These are phyloP conservation scores for Suillus paluster DNA, from an alignment of 768 basidiomycete species.

Conservation along the genomic window DNA sequence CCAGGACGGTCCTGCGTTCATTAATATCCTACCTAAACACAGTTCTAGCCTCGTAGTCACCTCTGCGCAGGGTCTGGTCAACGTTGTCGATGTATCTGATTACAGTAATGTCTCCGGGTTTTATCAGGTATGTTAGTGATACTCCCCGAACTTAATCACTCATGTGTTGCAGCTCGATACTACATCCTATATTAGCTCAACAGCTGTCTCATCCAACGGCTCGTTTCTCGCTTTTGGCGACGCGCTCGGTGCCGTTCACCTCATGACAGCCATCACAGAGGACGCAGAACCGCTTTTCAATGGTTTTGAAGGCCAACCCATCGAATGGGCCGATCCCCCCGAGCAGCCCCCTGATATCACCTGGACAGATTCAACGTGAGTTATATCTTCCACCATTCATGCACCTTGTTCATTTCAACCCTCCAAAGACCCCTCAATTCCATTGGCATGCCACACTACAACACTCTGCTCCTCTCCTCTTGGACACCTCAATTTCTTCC, in stretches of 20 bases:
- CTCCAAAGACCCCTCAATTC: conserved; percentile 76
- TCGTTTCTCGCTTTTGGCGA: conserved; percentile 95
- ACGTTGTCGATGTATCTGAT: conserved; percentile 81
- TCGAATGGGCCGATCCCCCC: conserved; percentile 83
- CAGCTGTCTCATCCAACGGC: conserved; percentile 83
- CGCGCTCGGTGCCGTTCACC: conserved; percentile 80
- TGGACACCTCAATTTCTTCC: conserved; percentile 61
- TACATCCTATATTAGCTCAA: conserved; percentile 77
- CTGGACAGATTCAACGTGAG: conserved; percentile 87
- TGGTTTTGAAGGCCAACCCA: conserved; percentile 84
- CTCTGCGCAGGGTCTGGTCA: conserved; percentile 82
- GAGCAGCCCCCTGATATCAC: conserved; percentile 69
- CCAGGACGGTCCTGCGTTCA: conserved; percentile 84
- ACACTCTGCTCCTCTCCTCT: conserved; percentile 71
- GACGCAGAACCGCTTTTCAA: conserved; percentile 72
- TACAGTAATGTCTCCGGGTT: conserved; percentile 72
- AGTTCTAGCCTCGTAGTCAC: conserved; percentile 74
- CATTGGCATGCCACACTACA: conserved; percentile 89
- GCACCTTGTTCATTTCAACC: neutral
- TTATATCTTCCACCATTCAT: conserved; percentile 8
- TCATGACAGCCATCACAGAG: conserved; percentile 75
- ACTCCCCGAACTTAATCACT: neutral
- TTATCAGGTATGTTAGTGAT: conserved; percentile 62
- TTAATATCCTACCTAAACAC: conserved; percentile 78
- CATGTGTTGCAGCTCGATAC: conserved; percentile 57